A percentile compares a stretch with the other conserved stretches of the same genome.
These are phyloP conservation scores for Russula olivacea DNA, from an alignment of 768 basidiomycete genomes.

Conservation along the genomic window DNA sequence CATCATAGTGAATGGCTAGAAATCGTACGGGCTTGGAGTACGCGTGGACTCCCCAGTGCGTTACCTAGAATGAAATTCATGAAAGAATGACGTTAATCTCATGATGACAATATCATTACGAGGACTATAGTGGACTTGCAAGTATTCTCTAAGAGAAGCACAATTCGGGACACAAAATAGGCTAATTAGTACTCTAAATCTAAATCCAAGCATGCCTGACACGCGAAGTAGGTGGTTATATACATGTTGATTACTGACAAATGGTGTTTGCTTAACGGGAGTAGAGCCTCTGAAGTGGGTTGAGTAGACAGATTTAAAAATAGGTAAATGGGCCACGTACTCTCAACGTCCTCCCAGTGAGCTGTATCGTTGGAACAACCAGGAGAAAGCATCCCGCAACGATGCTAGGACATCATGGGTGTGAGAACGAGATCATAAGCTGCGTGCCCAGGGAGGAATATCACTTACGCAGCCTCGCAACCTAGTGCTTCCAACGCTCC, in stretches of 20 bases:
- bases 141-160: not conserved
- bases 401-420: slow-evolving; percentile 32
- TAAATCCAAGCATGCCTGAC: not conserved
- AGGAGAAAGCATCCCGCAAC: slow-evolving; percentile 47
- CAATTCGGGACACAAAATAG: not conserved
- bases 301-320: not conserved
- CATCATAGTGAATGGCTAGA: too few species aligned
- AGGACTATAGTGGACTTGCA: not conserved
- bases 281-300: slow-evolving; percentile 11
- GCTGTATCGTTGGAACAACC: slow-evolving; percentile 46
- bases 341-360: slow-evolving; percentile 42
- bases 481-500: slow-evolving; percentile 61
- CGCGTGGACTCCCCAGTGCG: too few species aligned
- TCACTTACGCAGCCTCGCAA: slow-evolving; percentile 51
- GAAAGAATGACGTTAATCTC: too few species aligned
- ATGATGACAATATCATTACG: too few species aligned
- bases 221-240: not conserved
- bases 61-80: not conserved
- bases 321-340: slow-evolving; percentile 32
- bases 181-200: not conserved
- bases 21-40: too few species aligned
- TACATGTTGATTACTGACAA: not conserved
- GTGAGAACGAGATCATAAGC: not conserved
- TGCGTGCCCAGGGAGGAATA: not conserved
- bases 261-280: not conserved